phyloP scores from a whole-genome alignment of 768 basidiomycete species.

The Suillus cothurnatus region DNA sequence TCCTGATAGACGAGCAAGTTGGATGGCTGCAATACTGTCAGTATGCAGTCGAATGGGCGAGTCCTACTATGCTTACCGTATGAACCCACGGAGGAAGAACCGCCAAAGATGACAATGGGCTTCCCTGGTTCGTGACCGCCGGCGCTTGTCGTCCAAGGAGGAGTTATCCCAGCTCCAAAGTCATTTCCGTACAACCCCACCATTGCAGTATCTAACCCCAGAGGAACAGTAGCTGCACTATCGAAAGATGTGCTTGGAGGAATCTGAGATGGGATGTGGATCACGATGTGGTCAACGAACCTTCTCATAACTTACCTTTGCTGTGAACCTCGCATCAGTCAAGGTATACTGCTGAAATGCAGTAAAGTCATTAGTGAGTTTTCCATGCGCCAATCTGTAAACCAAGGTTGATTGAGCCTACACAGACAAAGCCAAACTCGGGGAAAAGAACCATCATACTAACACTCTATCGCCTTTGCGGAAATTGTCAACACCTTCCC shows the following conservation, averaged over 20 bases:
- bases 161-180: conserved; percentile 41
- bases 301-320: conserved; percentile 35
- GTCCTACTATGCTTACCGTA: too few species aligned
- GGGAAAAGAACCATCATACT: too few species aligned
- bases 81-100: too few species aligned
- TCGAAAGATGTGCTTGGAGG: conserved; percentile 47
- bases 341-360: conserved; percentile 46
- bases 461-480: conserved; percentile 45
- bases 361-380: conserved; percentile 28
- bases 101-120: conserved; percentile 19
- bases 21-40: too few species aligned
- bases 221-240: conserved; percentile 47
- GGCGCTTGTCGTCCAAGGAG: conserved; percentile 37
- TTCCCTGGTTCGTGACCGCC: conserved; percentile 41
- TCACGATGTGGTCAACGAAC: not conserved
- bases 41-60: too few species aligned
- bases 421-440: too few species aligned
- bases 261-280: conserved; percentile 34
- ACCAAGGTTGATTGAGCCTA: conserved; percentile 23
- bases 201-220: conserved; percentile 47
- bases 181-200: conserved; percentile 46
- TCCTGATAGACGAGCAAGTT: too few species aligned
- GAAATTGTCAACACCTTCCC: conserved; percentile 37
- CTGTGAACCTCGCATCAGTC: conserved; percentile 31
- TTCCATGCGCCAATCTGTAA: conserved; percentile 34